Evolutionary conservation across 2,329 filamentous ascomycete genomes (phyloP), one percentile per base, ranked within the genome.

Genomic region (Sporothrix luriei): DNA sequence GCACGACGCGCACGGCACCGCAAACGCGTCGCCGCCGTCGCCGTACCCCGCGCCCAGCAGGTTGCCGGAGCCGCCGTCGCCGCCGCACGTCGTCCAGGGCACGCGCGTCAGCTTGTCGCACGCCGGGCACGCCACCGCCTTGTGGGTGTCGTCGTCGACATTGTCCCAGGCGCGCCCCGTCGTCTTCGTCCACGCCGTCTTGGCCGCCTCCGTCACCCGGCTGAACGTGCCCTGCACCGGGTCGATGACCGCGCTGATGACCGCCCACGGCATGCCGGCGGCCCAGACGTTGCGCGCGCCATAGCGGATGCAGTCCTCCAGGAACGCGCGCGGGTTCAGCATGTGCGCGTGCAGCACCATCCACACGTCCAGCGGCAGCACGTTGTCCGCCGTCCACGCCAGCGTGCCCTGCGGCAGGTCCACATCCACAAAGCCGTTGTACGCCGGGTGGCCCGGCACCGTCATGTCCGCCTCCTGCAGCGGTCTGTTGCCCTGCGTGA

Each of bases 301-400:
- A 38, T 82, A 78, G 9, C 90, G 84, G 69, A 93, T 80, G 75
- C 88, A 88, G 76, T 94, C 91, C 75, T 94, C 90, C 4, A 93
- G 84, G 75, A 89, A 94, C n/a, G 81, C 82, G 52, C 89, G 83
- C 0, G 91, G 91, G 74, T 93, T 94, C 3, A 94, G 85, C 86
- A 92, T 90, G 75, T 92, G 91, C 0, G 90, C 82, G 77, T 94
- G 91, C 88, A 90, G 91, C 0, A 94, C 88, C 89, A 94, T 91
- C 24, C 93, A 78, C 0, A 94, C 86, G 78, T 94, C 91, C 83
- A 74, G 64, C 13, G 73, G 73, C 21, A 64, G 71, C 62, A 74
- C 48, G 49, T n/a, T 68, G 46, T 65, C 66, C 1, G 5, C 11
- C 3, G 65, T 71, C 49, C 67, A 68, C 10, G 49, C 59, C 38